phyloP scores from a whole-genome alignment of 2,329 filamentous ascomycete genomes.

The Penicillium rolfsii region DNA sequence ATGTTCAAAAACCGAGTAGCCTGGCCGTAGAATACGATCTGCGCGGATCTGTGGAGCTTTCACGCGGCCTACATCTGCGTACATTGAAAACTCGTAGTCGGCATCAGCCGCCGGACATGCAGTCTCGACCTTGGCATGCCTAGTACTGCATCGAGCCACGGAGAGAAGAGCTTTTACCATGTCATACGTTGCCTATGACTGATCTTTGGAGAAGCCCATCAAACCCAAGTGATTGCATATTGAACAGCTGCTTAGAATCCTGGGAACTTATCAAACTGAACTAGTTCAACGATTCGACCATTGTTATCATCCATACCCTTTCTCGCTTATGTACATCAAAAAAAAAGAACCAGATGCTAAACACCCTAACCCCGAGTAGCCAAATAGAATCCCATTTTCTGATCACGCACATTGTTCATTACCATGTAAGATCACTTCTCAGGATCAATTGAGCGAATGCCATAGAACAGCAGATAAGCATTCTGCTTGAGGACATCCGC shows the following conservation, averaged over 20 bases:
- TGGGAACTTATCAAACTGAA: not conserved
- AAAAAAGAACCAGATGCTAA: not conserved
- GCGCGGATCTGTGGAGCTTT: not conserved
- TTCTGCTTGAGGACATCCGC: slow-evolving; percentile 83
- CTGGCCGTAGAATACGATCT: slow-evolving; percentile 2
- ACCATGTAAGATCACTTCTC: not conserved
- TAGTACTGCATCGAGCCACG: no score
- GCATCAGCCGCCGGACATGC: not conserved
- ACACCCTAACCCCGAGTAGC: not conserved
- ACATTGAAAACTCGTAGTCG: not conserved
- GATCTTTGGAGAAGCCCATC: no score
- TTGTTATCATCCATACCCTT: slow-evolving; percentile 1
- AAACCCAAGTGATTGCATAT: no score
- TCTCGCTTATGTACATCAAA: slow-evolving; percentile 3
- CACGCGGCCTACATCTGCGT: not conserved
- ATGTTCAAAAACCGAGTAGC: not conserved
- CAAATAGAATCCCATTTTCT: not conserved
- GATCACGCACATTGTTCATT: not conserved
- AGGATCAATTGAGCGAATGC: slow-evolving; percentile 39
- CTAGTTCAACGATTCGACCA: not conserved
- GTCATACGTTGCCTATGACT: no score
- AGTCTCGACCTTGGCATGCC: not conserved
- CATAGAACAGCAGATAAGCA: slow-evolving; percentile 89
- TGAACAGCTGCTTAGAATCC: not conserved
- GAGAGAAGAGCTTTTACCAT: no score